Base-by-base conservation (phyloP, 441 rosid species). In the Croton setiger region DNA sequence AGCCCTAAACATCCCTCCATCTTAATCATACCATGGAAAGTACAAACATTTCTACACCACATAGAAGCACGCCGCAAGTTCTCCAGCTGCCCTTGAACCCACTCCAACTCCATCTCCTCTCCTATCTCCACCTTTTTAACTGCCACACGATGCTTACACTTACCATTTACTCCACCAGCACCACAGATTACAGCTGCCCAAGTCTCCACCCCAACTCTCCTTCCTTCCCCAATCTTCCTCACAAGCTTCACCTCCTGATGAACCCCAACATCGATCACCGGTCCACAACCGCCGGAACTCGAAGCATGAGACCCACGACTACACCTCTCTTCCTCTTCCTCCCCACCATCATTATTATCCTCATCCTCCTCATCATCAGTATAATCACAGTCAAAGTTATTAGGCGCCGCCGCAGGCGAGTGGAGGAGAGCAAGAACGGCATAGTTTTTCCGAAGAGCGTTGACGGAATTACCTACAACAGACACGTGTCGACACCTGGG, bases 41-140 rank as follows among this genome's bases (percentile, higher is more conserved):
- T 83, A 69, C 99, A 96, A 48, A 92, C 93, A 79, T 91, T 90
- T 74, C 98, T 72, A 75, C 99, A 96, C 99, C 99, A 92, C 97
- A 88, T 92, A 0, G 98, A 89, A 27, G 81, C 85, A 55, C 83
- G 78, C 76, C 96, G 73, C 81, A 95, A 78, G 62, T 72, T 81
- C 71, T 95, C 98, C 6, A 95, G 85, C 86, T 91, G 93, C 59
- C 86, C 93, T 60, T 73, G 86, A 80, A 92, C 86, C 93, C 90
- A 88, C 17, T 96, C 99, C 9, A 79, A 76, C 64, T 96, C 96
- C 88, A 84, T 89, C 33, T 78, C 99, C 72, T 96, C 96, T 54
- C 78, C 85, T 7, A 87, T 67, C 60, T 64, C 72, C 66, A 92
- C 89, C 76, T 83, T 88, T 81, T 92, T 95, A 71, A 91, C 91